Conservation (phyloP, 177 flowering plant genomes). For the Vitis hybrid region DNA sequence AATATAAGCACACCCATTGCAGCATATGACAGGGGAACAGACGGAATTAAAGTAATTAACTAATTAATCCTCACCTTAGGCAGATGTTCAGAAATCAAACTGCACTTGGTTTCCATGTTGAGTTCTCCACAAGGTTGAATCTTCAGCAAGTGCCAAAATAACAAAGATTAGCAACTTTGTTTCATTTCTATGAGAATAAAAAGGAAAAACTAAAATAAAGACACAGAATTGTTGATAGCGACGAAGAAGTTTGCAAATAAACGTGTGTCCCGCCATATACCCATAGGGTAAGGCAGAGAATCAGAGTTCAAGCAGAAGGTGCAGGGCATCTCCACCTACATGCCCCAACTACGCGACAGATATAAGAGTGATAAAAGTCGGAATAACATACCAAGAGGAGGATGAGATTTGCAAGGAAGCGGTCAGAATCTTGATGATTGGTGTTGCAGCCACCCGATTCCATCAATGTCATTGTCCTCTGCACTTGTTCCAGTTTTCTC, state of each 20-base stretch:
- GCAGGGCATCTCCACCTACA: no score
- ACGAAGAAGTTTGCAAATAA: neutral
- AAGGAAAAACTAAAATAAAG: neutral
- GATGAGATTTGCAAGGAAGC: slow-evolving; percentile 67
- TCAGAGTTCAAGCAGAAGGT: no score
- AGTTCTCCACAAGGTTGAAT: slow-evolving; percentile 59
- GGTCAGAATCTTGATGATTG: slow-evolving; percentile 37
- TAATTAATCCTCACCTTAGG: slow-evolving; percentile 45
- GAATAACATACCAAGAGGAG: slow-evolving; percentile 51
- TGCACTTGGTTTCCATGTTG: slow-evolving; percentile 45
- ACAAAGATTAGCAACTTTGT: neutral
- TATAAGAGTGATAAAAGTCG: no score
- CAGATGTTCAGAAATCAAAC: slow-evolving; percentile 46
- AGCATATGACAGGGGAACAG: neutral
- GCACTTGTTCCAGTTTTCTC: slow-evolving; percentile 57
- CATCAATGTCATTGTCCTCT: slow-evolving; percentile 43
- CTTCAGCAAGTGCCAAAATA: slow-evolving; percentile 22
- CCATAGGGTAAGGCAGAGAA: neutral
- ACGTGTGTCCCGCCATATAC: neutral
- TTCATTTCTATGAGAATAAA: neutral
- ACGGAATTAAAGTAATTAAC: neutral
- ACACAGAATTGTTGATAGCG: neutral
- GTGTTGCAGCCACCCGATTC: slow-evolving; percentile 31
- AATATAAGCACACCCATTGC: neutral
- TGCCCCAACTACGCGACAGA: neutral